A percentile compares a stretch with the other conserved stretches of the same genome.
phyloP scores from a whole-genome alignment of 345 rosid species.

The Eucalyptus tenuipes region DNA sequence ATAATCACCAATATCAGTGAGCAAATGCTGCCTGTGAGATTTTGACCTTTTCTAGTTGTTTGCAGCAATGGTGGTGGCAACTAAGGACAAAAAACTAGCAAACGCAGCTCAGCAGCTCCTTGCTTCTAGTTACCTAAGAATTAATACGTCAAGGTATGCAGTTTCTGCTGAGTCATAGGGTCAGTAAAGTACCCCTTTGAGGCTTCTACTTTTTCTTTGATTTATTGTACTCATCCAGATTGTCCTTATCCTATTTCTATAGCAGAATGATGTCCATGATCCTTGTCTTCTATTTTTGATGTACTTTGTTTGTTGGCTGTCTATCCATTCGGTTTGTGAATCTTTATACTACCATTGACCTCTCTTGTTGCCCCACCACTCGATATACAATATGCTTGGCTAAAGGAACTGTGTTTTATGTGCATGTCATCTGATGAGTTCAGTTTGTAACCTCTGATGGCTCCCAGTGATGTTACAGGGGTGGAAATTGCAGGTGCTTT shows the following conservation, averaged over 20 bases:
- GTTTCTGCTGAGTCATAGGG: background rate
- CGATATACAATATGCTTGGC: background rate
- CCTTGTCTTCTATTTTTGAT: background rate
- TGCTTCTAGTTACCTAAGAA: slow-evolving; percentile 69
- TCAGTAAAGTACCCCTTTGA: background rate
- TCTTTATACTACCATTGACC: background rate
- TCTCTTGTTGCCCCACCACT: background rate
- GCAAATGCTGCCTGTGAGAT: background rate
- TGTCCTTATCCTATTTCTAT: background rate
- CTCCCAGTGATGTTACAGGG: slow-evolving; percentile 93
- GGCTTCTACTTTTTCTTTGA: background rate
- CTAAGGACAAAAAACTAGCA: slow-evolving; percentile 75
- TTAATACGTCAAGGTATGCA: slow-evolving; percentile 75
- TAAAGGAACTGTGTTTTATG: background rate
- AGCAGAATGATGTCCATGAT: background rate
- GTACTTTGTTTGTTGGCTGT: background rate
- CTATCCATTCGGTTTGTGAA: background rate
- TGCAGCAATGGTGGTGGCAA: slow-evolving; percentile 93
- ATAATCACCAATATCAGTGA: background rate
- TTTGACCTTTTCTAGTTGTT: background rate
- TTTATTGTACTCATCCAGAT: background rate
- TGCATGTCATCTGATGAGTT: slow-evolving; percentile 2
- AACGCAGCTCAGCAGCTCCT: slow-evolving; percentile 77
- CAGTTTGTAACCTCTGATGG: slow-evolving; percentile 70
- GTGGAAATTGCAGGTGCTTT: slow-evolving; percentile 96